These are phyloP conservation scores for Magnolia sinica DNA, from an alignment of 164 flowering plant species.

Conservation along the genomic window DNA sequence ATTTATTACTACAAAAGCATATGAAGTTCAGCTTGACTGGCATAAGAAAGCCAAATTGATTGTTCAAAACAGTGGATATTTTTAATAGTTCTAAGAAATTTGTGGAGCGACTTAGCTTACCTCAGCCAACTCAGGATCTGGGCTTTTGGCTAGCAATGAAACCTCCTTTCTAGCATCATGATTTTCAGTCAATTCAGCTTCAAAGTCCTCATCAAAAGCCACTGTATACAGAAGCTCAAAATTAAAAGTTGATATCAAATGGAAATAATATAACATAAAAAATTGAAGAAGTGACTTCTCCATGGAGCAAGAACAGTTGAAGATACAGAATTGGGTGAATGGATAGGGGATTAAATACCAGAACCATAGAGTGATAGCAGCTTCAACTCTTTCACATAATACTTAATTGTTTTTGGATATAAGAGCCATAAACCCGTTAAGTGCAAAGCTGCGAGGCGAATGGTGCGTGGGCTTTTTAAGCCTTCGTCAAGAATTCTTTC, in stretches of 20 bases:
- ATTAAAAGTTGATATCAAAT: slow-evolving; percentile 2
- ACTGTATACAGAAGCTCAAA: slow-evolving; percentile 37
- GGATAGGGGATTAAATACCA: slow-evolving; percentile 34
- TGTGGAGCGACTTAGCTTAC: slow-evolving; percentile 34
- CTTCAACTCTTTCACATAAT: slow-evolving; percentile 80
- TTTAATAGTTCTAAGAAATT: neutral
- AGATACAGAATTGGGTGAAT: slow-evolving; percentile 1
- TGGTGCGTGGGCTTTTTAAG: slow-evolving; percentile 92
- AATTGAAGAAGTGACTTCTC: neutral
- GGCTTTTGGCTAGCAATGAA: slow-evolving; percentile 54
- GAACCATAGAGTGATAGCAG: slow-evolving; percentile 88
- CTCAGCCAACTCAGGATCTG: slow-evolving; percentile 73
- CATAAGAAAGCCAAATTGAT: neutral
- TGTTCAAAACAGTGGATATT: neutral
- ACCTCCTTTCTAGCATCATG: slow-evolving; percentile 75
- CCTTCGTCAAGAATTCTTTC: slow-evolving; percentile 86
- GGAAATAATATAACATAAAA: neutral
- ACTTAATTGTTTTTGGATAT: slow-evolving; percentile 64
- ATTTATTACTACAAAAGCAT: too few species aligned
- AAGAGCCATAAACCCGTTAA: slow-evolving; percentile 79
- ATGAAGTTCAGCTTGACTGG: too few species aligned
- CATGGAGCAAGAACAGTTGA: neutral
- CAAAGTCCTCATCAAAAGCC: slow-evolving; percentile 99
- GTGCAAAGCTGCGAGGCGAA: slow-evolving; percentile 96
- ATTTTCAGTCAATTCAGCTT: slow-evolving; percentile 80